phyloP scores from a whole-genome alignment of 352 stramenopile species.

The Phytopythium cucurbitacearum region DNA sequence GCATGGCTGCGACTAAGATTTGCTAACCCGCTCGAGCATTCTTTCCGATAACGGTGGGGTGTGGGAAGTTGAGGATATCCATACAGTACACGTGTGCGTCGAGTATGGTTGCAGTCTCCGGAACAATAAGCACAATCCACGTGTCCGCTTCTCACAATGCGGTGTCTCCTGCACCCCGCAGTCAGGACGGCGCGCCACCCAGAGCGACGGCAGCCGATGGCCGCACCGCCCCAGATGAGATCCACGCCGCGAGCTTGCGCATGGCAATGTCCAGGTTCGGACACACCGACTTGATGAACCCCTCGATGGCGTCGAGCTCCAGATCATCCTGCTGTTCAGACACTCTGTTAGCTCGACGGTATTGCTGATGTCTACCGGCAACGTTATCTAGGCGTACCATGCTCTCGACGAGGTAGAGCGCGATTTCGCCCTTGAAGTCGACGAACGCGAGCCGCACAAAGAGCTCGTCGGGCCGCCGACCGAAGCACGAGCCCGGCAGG shows the following conservation, averaged over 20 bases:
- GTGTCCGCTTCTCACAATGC: too few relatives aligned
- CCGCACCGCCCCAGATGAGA: slow-evolving; percentile 11
- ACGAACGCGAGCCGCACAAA: slow-evolving; percentile 83
- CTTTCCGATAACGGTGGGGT: too few relatives aligned
- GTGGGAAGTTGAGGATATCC: too few relatives aligned
- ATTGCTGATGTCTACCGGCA: neutral
- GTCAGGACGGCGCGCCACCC: too few relatives aligned
- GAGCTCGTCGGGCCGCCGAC: slow-evolving; percentile 66
- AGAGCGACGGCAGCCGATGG: too few relatives aligned
- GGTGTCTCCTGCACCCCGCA: too few relatives aligned
- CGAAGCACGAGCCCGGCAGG: slow-evolving; percentile 80
- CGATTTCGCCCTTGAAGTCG: slow-evolving; percentile 86
- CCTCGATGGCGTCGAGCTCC: slow-evolving; percentile 64
- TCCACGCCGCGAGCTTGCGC: slow-evolving; percentile 71
- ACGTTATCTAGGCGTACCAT: slow-evolving; percentile 44
- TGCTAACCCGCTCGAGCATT: too few relatives aligned
- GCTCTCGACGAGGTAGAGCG: slow-evolving; percentile 84
- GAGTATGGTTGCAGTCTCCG: too few relatives aligned
- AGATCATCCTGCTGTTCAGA: slow-evolving; percentile 51
- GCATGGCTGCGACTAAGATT: too few relatives aligned
- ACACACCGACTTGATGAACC: slow-evolving; percentile 87
- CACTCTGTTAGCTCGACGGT: too few relatives aligned
- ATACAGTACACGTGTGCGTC: too few relatives aligned
- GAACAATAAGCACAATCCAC: too few relatives aligned
- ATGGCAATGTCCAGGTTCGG: slow-evolving; percentile 84